Percentiles rank a stretch among this genome's conserved stretches.
Conservation (phyloP, 2,329 filamentous ascomycete species). For the Ramularia endophylla region DNA sequence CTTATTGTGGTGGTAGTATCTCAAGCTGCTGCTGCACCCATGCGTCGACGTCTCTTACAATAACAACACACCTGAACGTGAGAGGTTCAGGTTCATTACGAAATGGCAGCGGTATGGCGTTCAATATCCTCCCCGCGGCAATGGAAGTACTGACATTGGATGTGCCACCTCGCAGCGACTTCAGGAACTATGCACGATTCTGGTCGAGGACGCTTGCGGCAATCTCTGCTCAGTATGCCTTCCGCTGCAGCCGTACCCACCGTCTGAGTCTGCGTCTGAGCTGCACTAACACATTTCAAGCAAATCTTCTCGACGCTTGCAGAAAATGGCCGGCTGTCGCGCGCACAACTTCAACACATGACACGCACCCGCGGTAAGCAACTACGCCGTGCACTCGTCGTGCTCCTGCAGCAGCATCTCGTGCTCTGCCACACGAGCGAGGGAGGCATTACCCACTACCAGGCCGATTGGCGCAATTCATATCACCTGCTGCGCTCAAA, state of each 20-base stretch:
- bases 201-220: conserved; percentile 85
- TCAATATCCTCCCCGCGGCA: neutral
- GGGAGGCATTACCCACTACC: conserved; percentile 65
- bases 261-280: no score
- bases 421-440: conserved; percentile 39
- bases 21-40: conserved; percentile 12
- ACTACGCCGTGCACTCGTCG: conserved; percentile 72
- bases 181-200: conserved; percentile 81
- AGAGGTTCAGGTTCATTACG: conserved; percentile 24
- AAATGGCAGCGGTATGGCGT: conserved; percentile 8
- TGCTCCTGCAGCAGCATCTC: conserved; percentile 84
- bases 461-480: conserved; percentile 72
- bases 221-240: conserved; percentile 79
- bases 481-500: conserved; percentile 78
- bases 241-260: conserved; percentile 2
- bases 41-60: conserved; percentile 24
- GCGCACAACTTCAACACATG: conserved; percentile 62
- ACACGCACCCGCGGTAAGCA: conserved; percentile 69
- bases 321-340: conserved; percentile 68
- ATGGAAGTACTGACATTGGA: no score
- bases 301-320: conserved; percentile 77
- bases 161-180: conserved; percentile 54
- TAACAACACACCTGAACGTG: conserved; percentile 28
- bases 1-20: no score
- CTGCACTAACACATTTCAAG: conserved; percentile 41